A percentile compares a stretch with the other conserved stretches of the same genome.
These are phyloP conservation scores for Fraxinus pennsylvanica DNA, from an alignment of 257 asterid genomes.

Conservation along the genomic window DNA sequence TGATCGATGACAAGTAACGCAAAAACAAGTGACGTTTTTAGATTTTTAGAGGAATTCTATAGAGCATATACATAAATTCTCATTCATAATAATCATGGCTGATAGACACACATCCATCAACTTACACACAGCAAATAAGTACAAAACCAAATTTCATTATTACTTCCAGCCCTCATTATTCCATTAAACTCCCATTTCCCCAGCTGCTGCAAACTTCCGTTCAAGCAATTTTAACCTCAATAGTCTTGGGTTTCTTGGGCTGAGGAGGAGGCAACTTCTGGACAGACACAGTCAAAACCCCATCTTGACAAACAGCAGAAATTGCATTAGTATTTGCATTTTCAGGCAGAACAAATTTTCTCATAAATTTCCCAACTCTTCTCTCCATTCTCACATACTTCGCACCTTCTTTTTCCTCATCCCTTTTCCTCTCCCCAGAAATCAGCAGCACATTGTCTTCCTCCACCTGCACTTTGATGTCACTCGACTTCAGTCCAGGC, in stretches of 20 bases:
- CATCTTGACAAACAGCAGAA: slow-evolving; percentile 76
- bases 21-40: too few relatives aligned
- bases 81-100: neutral
- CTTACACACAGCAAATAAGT: neutral
- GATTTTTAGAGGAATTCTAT: too few relatives aligned
- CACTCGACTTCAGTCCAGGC: slow-evolving; percentile 77
- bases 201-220: too few relatives aligned
- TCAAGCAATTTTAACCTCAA: slow-evolving; percentile 64
- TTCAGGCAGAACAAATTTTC: slow-evolving; percentile 75
- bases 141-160: neutral
- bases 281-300: slow-evolving; percentile 69
- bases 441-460: slow-evolving; percentile 58
- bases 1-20: too few relatives aligned
- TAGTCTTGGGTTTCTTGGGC: slow-evolving; percentile 78
- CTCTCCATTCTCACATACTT: slow-evolving; percentile 78
- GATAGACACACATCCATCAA: neutral
- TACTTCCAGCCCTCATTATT: slow-evolving; percentile 3
- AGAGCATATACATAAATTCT: neutral
- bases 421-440: slow-evolving; percentile 68
- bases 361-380: slow-evolving; percentile 66
- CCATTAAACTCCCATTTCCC: neutral
- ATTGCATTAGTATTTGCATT: slow-evolving; percentile 64
- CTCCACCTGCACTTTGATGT: slow-evolving; percentile 71
- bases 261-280: slow-evolving; percentile 81
- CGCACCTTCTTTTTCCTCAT: slow-evolving; percentile 54